These are phyloP conservation scores for Saccharomycopsis crataegensis DNA, from an alignment of 1,139 yeast genomes.

Conservation along the genomic window DNA sequence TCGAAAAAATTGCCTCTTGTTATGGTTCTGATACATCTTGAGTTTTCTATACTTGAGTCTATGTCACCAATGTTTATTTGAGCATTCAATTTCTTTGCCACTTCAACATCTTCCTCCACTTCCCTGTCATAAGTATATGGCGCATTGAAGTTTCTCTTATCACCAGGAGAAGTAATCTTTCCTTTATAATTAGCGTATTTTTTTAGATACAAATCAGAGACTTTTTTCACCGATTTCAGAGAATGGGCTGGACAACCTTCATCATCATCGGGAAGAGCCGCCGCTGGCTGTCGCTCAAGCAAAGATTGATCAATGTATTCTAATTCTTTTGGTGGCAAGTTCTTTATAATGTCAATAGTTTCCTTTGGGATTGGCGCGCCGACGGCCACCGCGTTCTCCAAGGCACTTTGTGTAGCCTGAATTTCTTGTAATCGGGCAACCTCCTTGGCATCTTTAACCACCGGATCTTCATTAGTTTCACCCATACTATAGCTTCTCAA, in stretches of 20 bases:
- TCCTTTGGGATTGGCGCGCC: constrained; percentile 25
- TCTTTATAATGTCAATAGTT: constrained; percentile 10
- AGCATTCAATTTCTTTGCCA: constrained; percentile 53
- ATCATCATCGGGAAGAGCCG: constrained; percentile 35
- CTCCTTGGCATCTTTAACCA: constrained; percentile 36
- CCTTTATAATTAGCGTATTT: constrained; percentile 21
- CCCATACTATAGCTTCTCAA: constrained; percentile 13
- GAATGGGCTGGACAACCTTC: not conserved
- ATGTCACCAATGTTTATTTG: constrained; percentile 55
- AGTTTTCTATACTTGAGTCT: constrained; percentile 48
- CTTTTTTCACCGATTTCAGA: constrained; percentile 35
- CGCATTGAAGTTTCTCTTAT: constrained; percentile 25
- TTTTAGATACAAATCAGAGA: constrained; percentile 28
- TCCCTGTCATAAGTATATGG: constrained; percentile 72
- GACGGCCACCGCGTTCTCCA: constrained; percentile 50
- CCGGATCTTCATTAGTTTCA: constrained; percentile 21
- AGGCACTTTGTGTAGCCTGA: constrained; percentile 53
- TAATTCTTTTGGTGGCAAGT: constrained; percentile 6
- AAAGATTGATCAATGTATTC: constrained; percentile 14
- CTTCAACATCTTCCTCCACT: constrained; percentile 56
- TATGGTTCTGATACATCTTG: constrained; percentile 48
- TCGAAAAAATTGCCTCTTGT: constrained; percentile 61
- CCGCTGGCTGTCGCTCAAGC: constrained; percentile 20
- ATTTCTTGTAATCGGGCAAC: constrained; percentile 48
- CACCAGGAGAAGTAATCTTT: constrained; percentile 22